Evolutionary conservation across 768 basidiomycete species (phyloP), one percentile per base, ranked within the genome.

Genomic region (Pilatotrama ljubarskyi): DNA sequence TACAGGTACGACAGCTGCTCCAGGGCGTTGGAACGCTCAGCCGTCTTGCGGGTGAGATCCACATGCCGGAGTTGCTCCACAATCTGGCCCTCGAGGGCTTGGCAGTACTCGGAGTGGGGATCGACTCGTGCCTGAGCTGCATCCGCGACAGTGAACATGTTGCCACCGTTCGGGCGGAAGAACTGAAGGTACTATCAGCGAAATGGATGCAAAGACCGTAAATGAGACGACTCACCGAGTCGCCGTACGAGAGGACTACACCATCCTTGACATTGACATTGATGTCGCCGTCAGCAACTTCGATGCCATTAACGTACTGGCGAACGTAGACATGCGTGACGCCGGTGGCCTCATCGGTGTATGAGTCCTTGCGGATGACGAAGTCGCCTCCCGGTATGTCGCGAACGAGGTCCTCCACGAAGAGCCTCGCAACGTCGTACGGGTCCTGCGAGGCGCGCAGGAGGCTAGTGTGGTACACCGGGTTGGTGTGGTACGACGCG

Each of bases 211-310:
- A 20, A 1, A 20, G 40, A 11, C 5, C n/a, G 15, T 8, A 38
- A 14, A 8, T 49, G 11, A 37, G 36, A 49, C 3, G 38, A 80
- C 88, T 61, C 66, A 93, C 91, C 64, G 93, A 95, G 70, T 88
- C 90, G 44, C 95, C 95, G 67, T 87, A 93, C 0, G 93, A 95
- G 47, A 98, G 69, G 18, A 98, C 82, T 66, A 82, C 75, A 43
- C 93, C 94, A 55, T 90, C 83, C 74, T 87, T 87, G 73, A 98
- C 79, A 77, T 98, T 97, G 70, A 99, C 75, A 72, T 98, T 98
- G 78, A 97, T 84, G 74, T 97, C 90, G 26, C 91, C 92, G 68
- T 97, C 93, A 11, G 83, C 81, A 15, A 99, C 93, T 69, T 96
- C 92, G 44, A 96, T 77, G 14, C 93, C 94, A 58, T 90, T 86